Evolutionary conservation across 371 early-diverging fungal species (phyloP), one percentile per base, ranked within the genome.

Genomic region (Lichtheimia corymbifera): DNA sequence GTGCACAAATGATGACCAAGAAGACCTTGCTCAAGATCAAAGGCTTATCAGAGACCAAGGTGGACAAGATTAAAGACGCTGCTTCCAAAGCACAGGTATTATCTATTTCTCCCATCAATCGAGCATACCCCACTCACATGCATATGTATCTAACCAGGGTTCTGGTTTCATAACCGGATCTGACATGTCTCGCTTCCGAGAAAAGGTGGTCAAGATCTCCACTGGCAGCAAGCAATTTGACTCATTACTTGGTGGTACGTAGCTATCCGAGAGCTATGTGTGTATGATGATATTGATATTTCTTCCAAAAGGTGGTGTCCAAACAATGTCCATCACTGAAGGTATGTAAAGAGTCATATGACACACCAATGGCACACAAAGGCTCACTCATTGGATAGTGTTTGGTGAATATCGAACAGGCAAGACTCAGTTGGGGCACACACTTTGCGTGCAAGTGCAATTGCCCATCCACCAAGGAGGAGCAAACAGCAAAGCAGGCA

Each of bases 201-300:
- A 79, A 58, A 90, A 95, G 44, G 85, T 97, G 41, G 79, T 94
- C 55, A 83, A 77, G 35, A 87, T 98, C 12, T 87, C 91, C 1
- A 97, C 98, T 1, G 99, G 99, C 0, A 88, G 94, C 18, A 86
- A 90, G 56, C 94, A 94, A 62, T 77, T 99, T 22, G 98, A 98
- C 70, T 80, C 85, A 40, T 81, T 98, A 12, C 78, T 97, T 13
- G 94, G 95, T 64, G 95, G 89, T 78, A 66, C 42, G 72, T 18
- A 67, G 63, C 14, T 14, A n/a, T 12, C n/a, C 2, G 1, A 55
- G 1, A 25, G 20, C 17, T 9, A 28, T 55, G 28, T 41, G 4
- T 43, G 15, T 55, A 9, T 25, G 12, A 27, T 55, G 28, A 13
- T 55, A 20, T 25, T 28, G 15, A 52, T 2, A 12, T 52, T 52